phyloP scores from a whole-genome alignment of 495 filamentous ascomycete species.

The Penicillium robsamsonii region DNA sequence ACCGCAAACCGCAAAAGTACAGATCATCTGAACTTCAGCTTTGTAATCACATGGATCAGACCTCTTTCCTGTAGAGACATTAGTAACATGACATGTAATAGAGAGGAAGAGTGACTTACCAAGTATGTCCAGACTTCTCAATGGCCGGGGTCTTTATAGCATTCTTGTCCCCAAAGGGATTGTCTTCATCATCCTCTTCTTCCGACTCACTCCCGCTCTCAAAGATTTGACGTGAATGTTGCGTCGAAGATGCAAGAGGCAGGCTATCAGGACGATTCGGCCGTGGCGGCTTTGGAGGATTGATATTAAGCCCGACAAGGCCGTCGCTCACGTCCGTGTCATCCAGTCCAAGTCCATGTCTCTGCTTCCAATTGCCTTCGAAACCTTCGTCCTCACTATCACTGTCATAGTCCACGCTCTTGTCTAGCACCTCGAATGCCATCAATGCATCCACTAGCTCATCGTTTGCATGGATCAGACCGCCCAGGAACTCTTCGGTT shows the following conservation, averaged over 20 bases:
- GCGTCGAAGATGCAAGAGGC: constrained; percentile 29
- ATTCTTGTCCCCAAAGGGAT: constrained; percentile 78
- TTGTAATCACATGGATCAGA: constrained; percentile 10
- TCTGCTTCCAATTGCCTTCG: constrained; percentile 37
- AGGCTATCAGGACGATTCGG: constrained; percentile 34
- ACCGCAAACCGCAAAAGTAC: constrained; percentile 1
- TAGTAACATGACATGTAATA: constrained; percentile 1
- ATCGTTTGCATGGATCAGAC: constrained; percentile 78
- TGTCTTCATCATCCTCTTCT: constrained; percentile 58
- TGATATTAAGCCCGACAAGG: constrained; percentile 43
- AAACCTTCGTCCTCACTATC: constrained; percentile 70
- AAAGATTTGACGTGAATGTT: constrained; percentile 24
- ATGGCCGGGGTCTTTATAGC: constrained; percentile 60
- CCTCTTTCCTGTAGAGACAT: constrained; percentile 23
- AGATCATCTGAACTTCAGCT: neutral
- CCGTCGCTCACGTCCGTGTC: constrained; percentile 34
- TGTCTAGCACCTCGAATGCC: constrained; percentile 91
- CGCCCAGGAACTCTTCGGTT: constrained; percentile 75
- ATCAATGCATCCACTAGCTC: constrained; percentile 87
- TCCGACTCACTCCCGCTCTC: constrained; percentile 47
- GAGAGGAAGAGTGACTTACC: constrained; percentile 33
- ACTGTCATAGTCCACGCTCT: constrained; percentile 93
- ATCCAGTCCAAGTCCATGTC: constrained; percentile 14
- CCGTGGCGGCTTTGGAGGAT: constrained; percentile 43
- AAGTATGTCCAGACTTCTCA: constrained; percentile 55